Evolutionary conservation across 1,284 basidiomycete species (phyloP).

Genomic region (Moniliella sp.): DNA sequence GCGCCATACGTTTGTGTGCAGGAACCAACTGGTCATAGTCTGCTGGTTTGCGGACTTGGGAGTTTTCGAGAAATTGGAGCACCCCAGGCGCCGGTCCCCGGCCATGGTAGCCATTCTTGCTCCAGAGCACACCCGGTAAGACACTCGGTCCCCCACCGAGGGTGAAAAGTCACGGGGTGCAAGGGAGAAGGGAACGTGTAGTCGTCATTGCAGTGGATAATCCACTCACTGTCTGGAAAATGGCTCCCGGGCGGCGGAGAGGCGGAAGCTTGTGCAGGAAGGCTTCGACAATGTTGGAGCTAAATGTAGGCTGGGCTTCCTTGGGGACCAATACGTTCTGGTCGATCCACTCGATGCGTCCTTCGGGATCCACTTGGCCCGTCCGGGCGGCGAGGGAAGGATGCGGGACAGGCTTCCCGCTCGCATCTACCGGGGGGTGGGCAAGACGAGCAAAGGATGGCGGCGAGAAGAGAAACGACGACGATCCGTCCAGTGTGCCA

Average conservation of each 20-base stretch:
- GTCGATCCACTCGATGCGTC: slow-evolving; percentile 2
- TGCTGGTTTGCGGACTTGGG: not conserved
- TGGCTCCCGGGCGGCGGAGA: no score
- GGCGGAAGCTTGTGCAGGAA: slow-evolving; percentile 2
- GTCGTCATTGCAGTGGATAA: slow-evolving; percentile 4
- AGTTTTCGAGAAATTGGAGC: slow-evolving; percentile 2
- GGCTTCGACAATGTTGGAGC: slow-evolving; percentile 2
- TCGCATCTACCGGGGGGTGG: no score
- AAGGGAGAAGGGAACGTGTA: slow-evolving; percentile 1
- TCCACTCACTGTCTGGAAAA: slow-evolving; percentile 2
- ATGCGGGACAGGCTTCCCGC: no score
- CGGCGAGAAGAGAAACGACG: slow-evolving; percentile 1
- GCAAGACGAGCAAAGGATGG: slow-evolving; percentile 2
- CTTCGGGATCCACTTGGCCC: no score
- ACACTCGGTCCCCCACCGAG: no score
- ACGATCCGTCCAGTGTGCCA: slow-evolving; percentile 2
- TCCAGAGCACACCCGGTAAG: no score
- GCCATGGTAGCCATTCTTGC: no score
- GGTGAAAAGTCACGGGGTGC: slow-evolving; percentile 3
- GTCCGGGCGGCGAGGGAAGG: no score
- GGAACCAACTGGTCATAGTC: not conserved
- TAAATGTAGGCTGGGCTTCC: slow-evolving; percentile 1
- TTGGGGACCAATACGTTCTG: slow-evolving; percentile 1
- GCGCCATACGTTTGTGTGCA: slow-evolving; percentile 1
- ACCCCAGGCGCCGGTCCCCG: slow-evolving; percentile 1